Percentiles rank a stretch among this genome's conserved stretches.
phyloP scores from a whole-genome alignment of 2,329 filamentous ascomycete genomes.

The Fusarium camptoceras region DNA sequence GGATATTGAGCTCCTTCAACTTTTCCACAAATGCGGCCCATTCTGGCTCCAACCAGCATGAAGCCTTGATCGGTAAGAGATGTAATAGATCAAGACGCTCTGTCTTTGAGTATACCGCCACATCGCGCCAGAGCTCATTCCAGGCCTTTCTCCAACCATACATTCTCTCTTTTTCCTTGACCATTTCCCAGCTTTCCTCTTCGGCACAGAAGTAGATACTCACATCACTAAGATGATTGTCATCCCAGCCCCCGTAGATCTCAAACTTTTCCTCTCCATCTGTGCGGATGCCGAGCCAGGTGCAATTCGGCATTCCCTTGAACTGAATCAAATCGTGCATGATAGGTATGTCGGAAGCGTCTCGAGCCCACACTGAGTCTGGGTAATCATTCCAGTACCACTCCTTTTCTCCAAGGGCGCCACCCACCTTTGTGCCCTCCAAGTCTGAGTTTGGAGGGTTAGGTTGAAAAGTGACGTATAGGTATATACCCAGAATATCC shows the following conservation, averaged over 20 bases:
- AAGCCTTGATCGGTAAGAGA: slow-evolving; percentile 13
- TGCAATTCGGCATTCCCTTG: slow-evolving; percentile 5
- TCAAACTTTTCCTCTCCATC: not conserved
- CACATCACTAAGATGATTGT: not conserved
- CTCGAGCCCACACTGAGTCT: slow-evolving; percentile 13
- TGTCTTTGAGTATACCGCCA: not conserved
- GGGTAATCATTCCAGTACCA: not conserved
- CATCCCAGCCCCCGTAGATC: not conserved
- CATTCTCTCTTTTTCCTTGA: not conserved
- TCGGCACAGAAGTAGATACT: slow-evolving; percentile 2
- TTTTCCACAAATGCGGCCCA: slow-evolving; percentile 1
- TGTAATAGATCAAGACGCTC: not conserved
- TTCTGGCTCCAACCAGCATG: not conserved
- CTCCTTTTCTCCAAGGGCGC: not conserved
- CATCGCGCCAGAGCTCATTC: slow-evolving; percentile 13
- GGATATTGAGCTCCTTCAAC: not conserved
- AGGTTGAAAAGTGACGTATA: slow-evolving; percentile 1
- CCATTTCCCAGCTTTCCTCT: not conserved
- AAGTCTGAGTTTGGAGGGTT: not conserved
- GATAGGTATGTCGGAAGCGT: not conserved
- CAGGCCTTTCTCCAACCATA: slow-evolving; percentile 14
- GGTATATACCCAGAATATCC: not conserved
- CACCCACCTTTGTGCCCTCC: not conserved
- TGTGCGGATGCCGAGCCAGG: not conserved
- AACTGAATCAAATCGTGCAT: slow-evolving; percentile 6